phyloP scores from a whole-genome alignment of 306 rosid genomes.

The Trifolium dubium region DNA sequence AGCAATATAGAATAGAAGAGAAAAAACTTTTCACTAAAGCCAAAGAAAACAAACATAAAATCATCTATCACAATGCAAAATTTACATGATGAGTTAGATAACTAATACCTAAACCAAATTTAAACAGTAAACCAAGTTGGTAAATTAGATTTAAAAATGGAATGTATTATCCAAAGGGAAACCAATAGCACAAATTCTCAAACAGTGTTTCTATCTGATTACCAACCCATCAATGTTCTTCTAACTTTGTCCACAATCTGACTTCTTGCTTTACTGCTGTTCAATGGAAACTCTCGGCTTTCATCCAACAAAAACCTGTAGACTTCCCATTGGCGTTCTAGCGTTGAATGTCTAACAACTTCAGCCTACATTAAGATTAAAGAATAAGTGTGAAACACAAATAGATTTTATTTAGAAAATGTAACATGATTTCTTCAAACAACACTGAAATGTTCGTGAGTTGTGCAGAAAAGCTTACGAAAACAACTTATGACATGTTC shows the following conservation, averaged over 20 bases:
- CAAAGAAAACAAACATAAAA: slow-evolving; percentile 28
- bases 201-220: slow-evolving; percentile 40
- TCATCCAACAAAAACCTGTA: slow-evolving; percentile 85
- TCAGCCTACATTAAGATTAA: slow-evolving; percentile 61
- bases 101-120: slow-evolving; percentile 28
- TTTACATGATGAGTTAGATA: background rate
- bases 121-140: slow-evolving; percentile 21
- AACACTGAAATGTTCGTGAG: slow-evolving; percentile 19
- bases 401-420: slow-evolving; percentile 3
- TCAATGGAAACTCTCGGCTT: slow-evolving; percentile 62
- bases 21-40: slow-evolving; percentile 29
- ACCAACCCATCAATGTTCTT: slow-evolving; percentile 88
- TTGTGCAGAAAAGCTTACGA: background rate
- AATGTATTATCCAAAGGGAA: slow-evolving; percentile 32
- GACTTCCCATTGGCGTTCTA: slow-evolving; percentile 84
- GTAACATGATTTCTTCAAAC: slow-evolving; percentile 14
- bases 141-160: slow-evolving; percentile 2
- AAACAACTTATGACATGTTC: background rate
- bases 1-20: slow-evolving; percentile 23
- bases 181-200: background rate
- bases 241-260: slow-evolving; percentile 77
- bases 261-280: slow-evolving; percentile 61
- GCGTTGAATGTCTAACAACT: slow-evolving; percentile 74
- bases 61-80: slow-evolving; percentile 17
- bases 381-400: background rate